phyloP scores from a whole-genome alignment of 1,284 basidiomycete genomes.

The Tylopilus orsonianus region DNA sequence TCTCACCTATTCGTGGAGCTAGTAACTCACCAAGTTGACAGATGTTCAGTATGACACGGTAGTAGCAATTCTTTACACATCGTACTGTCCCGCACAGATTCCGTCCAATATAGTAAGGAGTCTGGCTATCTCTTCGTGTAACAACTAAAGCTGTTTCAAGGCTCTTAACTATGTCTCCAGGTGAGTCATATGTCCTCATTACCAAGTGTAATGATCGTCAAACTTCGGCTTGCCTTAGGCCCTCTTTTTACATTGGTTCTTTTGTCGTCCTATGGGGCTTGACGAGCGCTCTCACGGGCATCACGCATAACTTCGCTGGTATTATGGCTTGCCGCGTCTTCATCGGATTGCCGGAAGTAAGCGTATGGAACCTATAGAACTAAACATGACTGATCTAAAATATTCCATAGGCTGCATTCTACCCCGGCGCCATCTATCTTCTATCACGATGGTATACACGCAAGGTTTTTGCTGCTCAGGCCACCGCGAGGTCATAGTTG shows the following conservation, averaged over 20 bases:
- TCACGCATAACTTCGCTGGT: constrained; percentile 54
- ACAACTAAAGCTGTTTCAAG: constrained; percentile 25
- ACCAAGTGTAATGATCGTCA: neutral
- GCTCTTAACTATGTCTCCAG: constrained; percentile 52
- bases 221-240: constrained; percentile 38
- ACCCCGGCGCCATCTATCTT: constrained; percentile 66
- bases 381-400: neutral
- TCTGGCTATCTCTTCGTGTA: no score
- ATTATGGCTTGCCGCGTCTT: constrained; percentile 61
- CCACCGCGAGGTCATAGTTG: neutral
- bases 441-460: constrained; percentile 74
- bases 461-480: constrained; percentile 38
- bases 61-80: constrained; percentile 61
- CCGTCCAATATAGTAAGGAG: no score
- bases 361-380: neutral
- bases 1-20: constrained; percentile 5
- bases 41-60: constrained; percentile 63
- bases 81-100: no score
- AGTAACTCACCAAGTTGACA: constrained; percentile 22
- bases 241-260: constrained; percentile 60
- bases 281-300: constrained; percentile 59
- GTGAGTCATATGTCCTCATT: constrained; percentile 25
- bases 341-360: constrained; percentile 61
- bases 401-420: constrained; percentile 54
- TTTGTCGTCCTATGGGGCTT: constrained; percentile 67